Evolutionary conservation across 352 stramenopile genomes (phyloP), one percentile per base, ranked within the genome.

Genomic region (Globisporangium polare): DNA sequence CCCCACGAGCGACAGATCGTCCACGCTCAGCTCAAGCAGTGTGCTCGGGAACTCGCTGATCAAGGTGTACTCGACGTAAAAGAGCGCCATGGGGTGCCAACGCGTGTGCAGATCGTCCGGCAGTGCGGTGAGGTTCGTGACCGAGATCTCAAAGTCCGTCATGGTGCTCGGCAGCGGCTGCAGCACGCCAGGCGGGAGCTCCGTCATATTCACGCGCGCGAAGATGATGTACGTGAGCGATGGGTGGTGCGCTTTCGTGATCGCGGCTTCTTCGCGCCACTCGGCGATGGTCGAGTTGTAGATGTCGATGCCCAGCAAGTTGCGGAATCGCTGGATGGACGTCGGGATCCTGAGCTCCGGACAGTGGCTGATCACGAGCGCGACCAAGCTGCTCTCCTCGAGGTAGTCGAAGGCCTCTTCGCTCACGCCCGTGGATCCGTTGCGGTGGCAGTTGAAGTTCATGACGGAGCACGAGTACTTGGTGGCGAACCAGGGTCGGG

Each of bases 291-390:
- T 79, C 6, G 73, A 76, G 49, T 88, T 88, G 65, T 67, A 88
- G 17, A 86, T 73, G 22, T 86, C 75, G 54, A 86, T 51, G 3
- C 78, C 72, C 17, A 86, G 63, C 9, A 88, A 27, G 15, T 83
- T 77, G 5, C 43, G 47, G 45, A 86, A 80, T 17, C 62, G 39
- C 0, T 45, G 64, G 29, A 84, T 68, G 0, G 58, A 56, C 26
- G 50, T 27, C 0, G 78, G 72, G 31, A 88, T 64, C 3, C 27
- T 24, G n/a, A 88, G 71, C 0, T 37, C 47, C 7, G 72, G 62
- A 51, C 78, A 88, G 55, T 88, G 78, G 29, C 62, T 69, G 37
- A 86, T 75, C 12, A 86, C 67, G 20, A 86, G 51, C 5, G 61
- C 70, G 0, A 58, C 58, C 26, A 80, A 50, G 26, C 63, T 74